These are phyloP conservation scores for Rosa rugosa DNA, from an alignment of 306 rosid species.

Conservation along the genomic window DNA sequence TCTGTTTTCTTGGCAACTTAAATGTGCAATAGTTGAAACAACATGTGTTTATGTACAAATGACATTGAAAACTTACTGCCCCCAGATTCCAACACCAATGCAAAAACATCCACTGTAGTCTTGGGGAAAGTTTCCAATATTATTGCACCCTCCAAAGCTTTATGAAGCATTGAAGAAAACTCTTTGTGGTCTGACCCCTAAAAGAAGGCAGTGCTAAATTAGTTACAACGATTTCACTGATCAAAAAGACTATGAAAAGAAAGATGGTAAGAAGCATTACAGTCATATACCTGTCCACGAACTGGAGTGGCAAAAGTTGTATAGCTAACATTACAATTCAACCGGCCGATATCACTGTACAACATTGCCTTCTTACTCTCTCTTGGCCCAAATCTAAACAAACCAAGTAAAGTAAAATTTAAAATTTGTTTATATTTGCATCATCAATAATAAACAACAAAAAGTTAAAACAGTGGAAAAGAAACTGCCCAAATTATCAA, in stretches of 20 bases:
- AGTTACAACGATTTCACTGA: not conserved
- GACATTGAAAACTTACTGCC: slow-evolving; percentile 70
- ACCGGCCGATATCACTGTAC: slow-evolving; percentile 86
- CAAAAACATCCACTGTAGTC: slow-evolving; percentile 94
- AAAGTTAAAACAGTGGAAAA: not conserved
- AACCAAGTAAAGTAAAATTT: not conserved
- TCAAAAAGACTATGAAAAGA: not conserved
- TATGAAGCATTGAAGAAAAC: slow-evolving; percentile 77
- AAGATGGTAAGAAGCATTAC: not conserved
- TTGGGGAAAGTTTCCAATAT: slow-evolving; percentile 87
- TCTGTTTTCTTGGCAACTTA: not conserved
- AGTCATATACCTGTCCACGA: slow-evolving; percentile 70
- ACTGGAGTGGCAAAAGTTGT: slow-evolving; percentile 80
- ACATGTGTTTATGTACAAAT: not conserved
- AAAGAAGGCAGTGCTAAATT: not conserved
- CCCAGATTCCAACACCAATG: slow-evolving; percentile 91
- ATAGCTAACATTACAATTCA: slow-evolving; percentile 83
- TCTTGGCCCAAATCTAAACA: slow-evolving; percentile 85
- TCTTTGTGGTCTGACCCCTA: slow-evolving; percentile 87
- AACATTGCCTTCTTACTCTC: slow-evolving; percentile 97
- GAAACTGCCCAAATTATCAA: not conserved
- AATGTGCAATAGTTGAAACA: not conserved
- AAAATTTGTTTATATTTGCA: not conserved
- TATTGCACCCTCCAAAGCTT: slow-evolving; percentile 93
- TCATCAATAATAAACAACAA: not conserved